A percentile compares a stretch with the other conserved stretches of the same genome.
Evolutionary conservation across 371 early-diverging fungal genomes (phyloP).

Genomic region (Lichtheimia ramosa): DNA sequence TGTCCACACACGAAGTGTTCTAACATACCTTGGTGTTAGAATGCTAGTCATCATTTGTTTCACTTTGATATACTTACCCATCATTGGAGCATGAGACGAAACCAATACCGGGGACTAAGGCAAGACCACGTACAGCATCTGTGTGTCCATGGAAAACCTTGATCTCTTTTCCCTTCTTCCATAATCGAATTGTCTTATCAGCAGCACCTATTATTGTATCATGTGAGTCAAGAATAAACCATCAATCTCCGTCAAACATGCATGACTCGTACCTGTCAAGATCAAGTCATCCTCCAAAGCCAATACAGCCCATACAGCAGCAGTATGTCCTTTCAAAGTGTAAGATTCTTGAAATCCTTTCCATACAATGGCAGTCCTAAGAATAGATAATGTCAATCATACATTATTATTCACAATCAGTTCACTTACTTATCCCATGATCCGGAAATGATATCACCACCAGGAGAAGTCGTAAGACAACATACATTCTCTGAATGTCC

Average conservation of each 20-base stretch:
- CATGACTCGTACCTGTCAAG: slow-evolving; percentile 70
- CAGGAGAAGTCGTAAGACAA: slow-evolving; percentile 63
- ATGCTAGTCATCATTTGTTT: not conserved
- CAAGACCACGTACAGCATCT: slow-evolving; percentile 88
- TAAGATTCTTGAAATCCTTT: slow-evolving; percentile 65
- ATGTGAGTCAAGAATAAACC: not conserved
- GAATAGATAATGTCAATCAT: not conserved
- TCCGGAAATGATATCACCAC: slow-evolving; percentile 83
- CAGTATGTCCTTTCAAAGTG: slow-evolving; percentile 80
- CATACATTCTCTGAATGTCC: slow-evolving; percentile 93
- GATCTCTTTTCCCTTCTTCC: slow-evolving; percentile 72
- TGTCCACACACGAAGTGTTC: slow-evolving; percentile 83
- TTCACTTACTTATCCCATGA: slow-evolving; percentile 92
- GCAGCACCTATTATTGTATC: slow-evolving; percentile 72
- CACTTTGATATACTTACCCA: slow-evolving; percentile 43
- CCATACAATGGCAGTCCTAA: slow-evolving; percentile 72
- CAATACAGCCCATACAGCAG: slow-evolving; percentile 92
- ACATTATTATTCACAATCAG: not conserved
- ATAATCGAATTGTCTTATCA: slow-evolving; percentile 88
- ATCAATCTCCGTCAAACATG: too few relatives aligned
- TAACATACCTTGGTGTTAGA: slow-evolving; percentile 16
- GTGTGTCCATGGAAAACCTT: slow-evolving; percentile 85
- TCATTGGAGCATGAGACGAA: slow-evolving; percentile 93
- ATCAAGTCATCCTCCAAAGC: slow-evolving; percentile 68
- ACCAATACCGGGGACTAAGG: slow-evolving; percentile 57